Conservation (phyloP, 2,329 filamentous ascomycete genomes). For the Thielaviopsis euricoi region DNA sequence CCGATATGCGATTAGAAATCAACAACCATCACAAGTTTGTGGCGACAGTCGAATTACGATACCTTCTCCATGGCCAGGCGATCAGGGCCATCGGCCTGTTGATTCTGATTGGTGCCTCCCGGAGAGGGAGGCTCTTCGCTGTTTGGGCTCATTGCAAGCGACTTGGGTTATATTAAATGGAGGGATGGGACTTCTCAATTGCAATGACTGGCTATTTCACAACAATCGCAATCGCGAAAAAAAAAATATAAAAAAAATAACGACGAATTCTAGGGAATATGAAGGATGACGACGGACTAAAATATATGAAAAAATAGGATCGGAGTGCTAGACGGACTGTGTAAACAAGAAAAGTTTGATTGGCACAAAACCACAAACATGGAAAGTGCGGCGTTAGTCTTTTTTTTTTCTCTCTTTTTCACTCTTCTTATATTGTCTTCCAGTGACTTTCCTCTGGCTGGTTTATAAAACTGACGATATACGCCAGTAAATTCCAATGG, state of each 20-base stretch:
- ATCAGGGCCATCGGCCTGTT: constrained; percentile 33
- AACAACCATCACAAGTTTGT: neutral
- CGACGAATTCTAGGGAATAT: neutral
- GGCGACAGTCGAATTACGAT: constrained; percentile 14
- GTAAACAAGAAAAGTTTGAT: neutral
- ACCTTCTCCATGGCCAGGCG: constrained; percentile 43
- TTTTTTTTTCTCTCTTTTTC: too few relatives aligned
- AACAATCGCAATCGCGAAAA: neutral
- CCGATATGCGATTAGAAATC: constrained; percentile 10
- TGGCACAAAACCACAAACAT: too few relatives aligned
- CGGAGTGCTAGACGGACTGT: neutral
- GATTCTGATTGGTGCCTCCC: neutral
- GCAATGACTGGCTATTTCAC: neutral
- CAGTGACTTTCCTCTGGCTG: too few relatives aligned
- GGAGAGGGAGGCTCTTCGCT: constrained; percentile 1
- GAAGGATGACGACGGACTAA: neutral
- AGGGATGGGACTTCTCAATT: neutral
- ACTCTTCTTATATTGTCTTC: too few relatives aligned
- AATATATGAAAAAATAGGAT: neutral
- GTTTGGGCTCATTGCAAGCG: constrained; percentile 1
- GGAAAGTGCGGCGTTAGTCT: too few relatives aligned
- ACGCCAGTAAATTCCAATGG: too few relatives aligned
- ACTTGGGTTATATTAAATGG: neutral
- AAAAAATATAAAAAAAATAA: neutral
- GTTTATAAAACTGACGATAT: too few relatives aligned